Evolutionary conservation across 2,329 filamentous ascomycete species (phyloP).

Genomic region (Arthrobotrys pseudoclavata): DNA sequence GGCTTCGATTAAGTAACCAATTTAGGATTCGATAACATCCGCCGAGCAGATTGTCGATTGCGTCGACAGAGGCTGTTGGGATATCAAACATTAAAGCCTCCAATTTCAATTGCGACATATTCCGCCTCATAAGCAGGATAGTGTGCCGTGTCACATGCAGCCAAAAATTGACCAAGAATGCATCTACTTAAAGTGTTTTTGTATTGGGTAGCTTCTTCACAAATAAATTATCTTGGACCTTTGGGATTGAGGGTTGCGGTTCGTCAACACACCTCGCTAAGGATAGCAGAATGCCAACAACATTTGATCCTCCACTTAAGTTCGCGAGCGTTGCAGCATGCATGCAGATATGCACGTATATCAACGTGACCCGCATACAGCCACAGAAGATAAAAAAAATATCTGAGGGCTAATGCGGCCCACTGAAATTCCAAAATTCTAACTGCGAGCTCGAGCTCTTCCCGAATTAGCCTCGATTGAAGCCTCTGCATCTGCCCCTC

Average conservation of each 20-base stretch:
- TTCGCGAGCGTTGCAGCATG: background rate
- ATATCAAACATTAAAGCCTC: background rate
- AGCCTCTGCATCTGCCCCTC: background rate
- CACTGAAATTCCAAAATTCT: background rate
- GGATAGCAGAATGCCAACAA: background rate
- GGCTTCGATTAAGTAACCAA: no score
- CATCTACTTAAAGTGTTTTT: background rate
- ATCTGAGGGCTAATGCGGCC: no score
- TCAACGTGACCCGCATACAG: background rate
- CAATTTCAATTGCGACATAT: conserved; percentile 9
- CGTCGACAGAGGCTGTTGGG: no score
- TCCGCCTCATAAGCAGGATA: background rate
- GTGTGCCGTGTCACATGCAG: background rate
- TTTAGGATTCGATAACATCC: background rate
- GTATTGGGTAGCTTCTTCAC: background rate
- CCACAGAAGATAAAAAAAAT: no score
- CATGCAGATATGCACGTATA: background rate
- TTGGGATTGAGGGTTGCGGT: background rate
- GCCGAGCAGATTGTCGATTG: background rate
- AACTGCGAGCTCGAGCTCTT: background rate
- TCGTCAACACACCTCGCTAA: background rate
- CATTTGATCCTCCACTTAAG: conserved; percentile 3
- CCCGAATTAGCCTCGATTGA: background rate
- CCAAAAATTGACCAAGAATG: background rate
- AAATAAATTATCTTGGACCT: background rate